Conservation (phyloP, 2,329 filamentous ascomycete species). For the Venturia pyrina region DNA sequence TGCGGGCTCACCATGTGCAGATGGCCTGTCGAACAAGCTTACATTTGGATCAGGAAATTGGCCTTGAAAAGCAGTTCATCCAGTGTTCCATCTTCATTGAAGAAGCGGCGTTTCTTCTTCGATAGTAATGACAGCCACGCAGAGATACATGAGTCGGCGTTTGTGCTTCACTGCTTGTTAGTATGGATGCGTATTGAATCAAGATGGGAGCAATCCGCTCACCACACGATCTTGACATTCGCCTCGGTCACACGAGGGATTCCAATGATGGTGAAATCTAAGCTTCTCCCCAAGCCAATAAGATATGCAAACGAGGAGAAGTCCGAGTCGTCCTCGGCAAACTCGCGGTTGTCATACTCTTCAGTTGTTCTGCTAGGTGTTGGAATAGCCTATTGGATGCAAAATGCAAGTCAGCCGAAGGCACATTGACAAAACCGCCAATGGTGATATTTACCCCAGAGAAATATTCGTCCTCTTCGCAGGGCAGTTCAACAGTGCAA, state of each 20-base stretch:
- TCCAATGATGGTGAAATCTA: conserved; percentile 63
- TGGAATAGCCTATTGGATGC: conserved; percentile 9
- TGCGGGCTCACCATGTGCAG: background rate
- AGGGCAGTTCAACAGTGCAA: conserved; percentile 64
- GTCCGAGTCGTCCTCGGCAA: conserved; percentile 55
- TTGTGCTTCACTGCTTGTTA: background rate
- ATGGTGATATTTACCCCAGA: conserved; percentile 23
- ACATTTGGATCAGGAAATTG: conserved; percentile 59
- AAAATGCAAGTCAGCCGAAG: background rate
- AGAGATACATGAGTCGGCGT: conserved; percentile 50
- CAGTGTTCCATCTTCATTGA: conserved; percentile 59
- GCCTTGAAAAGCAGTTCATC: conserved; percentile 92
- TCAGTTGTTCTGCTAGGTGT: conserved; percentile 41
- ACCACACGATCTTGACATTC: background rate
- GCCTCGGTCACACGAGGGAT: conserved; percentile 16
- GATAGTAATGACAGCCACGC: conserved; percentile 79
- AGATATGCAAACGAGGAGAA: conserved; percentile 84
- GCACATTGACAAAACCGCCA: background rate
- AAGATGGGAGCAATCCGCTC: background rate
- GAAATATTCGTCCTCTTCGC: conserved; percentile 64
- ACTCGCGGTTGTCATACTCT: conserved; percentile 69
- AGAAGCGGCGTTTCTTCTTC: conserved; percentile 57
- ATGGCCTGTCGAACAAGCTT: conserved; percentile 11
- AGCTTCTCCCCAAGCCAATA: conserved; percentile 67
- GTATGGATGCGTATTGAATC: conserved; percentile 34